phyloP scores from a whole-genome alignment of 208 protist genomes.

The Wallacemonas sp. region DNA sequence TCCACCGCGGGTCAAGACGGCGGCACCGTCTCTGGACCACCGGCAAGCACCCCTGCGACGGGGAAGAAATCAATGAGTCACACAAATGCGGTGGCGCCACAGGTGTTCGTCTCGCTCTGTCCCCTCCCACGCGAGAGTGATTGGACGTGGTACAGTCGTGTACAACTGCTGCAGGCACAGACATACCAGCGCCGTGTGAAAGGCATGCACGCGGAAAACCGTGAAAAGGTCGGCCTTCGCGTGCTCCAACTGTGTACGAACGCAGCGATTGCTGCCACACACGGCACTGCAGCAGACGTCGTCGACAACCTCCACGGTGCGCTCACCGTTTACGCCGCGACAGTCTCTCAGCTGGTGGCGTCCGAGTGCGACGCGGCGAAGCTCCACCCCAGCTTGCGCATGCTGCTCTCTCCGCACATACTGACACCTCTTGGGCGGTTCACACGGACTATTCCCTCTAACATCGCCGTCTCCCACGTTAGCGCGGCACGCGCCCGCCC shows the following conservation, averaged over 20 bases:
- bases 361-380: constrained; percentile 15
- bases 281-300: constrained; percentile 22
- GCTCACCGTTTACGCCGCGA: constrained; percentile 35
- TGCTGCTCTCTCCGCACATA: constrained; percentile 62
- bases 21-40: background rate
- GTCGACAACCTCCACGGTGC: constrained; percentile 22
- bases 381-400: constrained; percentile 62
- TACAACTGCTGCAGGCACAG: constrained; percentile 58
- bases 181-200: constrained; percentile 27
- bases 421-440: constrained; percentile 19
- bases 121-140: constrained; percentile 38
- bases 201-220: constrained; percentile 28
- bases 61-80: background rate
- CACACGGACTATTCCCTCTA: background rate
- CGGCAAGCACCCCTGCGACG: background rate
- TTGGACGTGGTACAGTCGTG: constrained; percentile 67
- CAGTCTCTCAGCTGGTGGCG: constrained; percentile 18
- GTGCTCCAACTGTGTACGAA: constrained; percentile 66
- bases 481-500: background rate
- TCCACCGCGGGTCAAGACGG: too few relatives aligned
- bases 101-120: constrained; percentile 1
- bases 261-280: constrained; percentile 64
- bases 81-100: background rate
- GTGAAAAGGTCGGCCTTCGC: constrained; percentile 21
- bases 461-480: background rate